A percentile compares a stretch with the other conserved stretches of the same genome.
These are phyloP conservation scores for Wickerhamiella hasegawae DNA, from an alignment of 805 yeast genomes.

Conservation along the genomic window DNA sequence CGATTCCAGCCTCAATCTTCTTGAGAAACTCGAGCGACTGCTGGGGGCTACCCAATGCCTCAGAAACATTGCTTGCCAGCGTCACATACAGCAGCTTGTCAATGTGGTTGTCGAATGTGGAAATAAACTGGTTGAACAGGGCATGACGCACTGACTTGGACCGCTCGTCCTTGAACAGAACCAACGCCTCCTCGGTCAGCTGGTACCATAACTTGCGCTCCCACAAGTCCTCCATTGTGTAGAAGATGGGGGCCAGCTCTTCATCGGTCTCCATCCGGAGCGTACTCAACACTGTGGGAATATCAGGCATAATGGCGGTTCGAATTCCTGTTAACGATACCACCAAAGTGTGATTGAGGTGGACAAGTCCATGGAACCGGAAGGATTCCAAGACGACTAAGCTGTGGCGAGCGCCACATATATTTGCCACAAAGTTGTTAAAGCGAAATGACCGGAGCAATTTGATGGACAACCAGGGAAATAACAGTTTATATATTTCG, in stretches of 20 bases:
- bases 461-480: no score
- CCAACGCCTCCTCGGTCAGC: constrained; percentile 50
- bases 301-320: constrained; percentile 24
- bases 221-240: constrained; percentile 64
- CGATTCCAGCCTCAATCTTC: constrained; percentile 30
- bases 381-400: no score
- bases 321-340: no score
- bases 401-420: no score
- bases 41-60: constrained; percentile 25
- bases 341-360: no score
- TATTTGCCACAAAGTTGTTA: no score
- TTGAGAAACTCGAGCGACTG: constrained; percentile 38
- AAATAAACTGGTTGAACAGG: constrained; percentile 55
- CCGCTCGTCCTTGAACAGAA: constrained; percentile 41
- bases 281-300: constrained; percentile 36
- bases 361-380: no score
- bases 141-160: constrained; percentile 43
- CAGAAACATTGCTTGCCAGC: constrained; percentile 44
- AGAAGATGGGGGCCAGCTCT: constrained; percentile 44
- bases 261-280: constrained; percentile 52
- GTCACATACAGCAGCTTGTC: constrained; percentile 68
- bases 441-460: no score
- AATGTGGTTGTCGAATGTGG: constrained; percentile 49
- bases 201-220: constrained; percentile 94
- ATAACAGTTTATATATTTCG: no score